Percentiles rank a stretch among this genome's conserved stretches.
Conservation (phyloP, 495 filamentous ascomycete genomes). For the Pseudoneurospora amorphoporcata region DNA sequence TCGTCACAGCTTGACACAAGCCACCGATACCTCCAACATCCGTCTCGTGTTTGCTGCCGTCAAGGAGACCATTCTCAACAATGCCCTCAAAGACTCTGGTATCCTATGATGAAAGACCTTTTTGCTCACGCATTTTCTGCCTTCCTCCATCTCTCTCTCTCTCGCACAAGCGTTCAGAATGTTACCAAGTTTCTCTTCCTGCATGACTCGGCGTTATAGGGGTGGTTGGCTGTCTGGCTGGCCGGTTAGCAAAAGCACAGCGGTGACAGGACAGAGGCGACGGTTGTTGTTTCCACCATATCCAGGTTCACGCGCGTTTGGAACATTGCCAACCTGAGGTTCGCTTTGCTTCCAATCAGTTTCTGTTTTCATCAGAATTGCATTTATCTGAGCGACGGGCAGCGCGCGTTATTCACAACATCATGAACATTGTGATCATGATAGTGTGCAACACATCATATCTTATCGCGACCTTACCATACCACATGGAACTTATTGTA, state of each 20-base stretch:
- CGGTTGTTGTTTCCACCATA: neutral
- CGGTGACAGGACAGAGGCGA: neutral
- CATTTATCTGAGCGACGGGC: neutral
- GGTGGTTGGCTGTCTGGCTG: neutral
- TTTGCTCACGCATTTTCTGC: neutral
- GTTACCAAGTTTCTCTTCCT: neutral
- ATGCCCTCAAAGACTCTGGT: slow-evolving; percentile 93
- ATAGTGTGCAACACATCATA: neutral
- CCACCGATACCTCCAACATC: slow-evolving; percentile 96
- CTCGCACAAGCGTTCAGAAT: neutral
- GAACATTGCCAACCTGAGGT: neutral
- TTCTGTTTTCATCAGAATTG: neutral
- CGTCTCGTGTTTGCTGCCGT: slow-evolving; percentile 95
- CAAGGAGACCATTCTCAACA: slow-evolving; percentile 97
- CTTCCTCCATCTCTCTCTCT: neutral
- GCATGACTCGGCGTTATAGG: neutral
- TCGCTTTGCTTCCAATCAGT: neutral
- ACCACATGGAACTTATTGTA: neutral
- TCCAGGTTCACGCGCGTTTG: neutral
- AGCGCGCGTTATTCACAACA: neutral
- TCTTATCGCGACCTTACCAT: neutral
- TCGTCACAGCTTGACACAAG: slow-evolving; percentile 75
- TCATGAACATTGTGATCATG: neutral
- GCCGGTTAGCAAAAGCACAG: neutral
- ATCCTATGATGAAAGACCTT: slow-evolving; percentile 55